These are phyloP conservation scores for Takashimella tepidaria DNA, from an alignment of 1,284 basidiomycete species.

Conservation along the genomic window DNA sequence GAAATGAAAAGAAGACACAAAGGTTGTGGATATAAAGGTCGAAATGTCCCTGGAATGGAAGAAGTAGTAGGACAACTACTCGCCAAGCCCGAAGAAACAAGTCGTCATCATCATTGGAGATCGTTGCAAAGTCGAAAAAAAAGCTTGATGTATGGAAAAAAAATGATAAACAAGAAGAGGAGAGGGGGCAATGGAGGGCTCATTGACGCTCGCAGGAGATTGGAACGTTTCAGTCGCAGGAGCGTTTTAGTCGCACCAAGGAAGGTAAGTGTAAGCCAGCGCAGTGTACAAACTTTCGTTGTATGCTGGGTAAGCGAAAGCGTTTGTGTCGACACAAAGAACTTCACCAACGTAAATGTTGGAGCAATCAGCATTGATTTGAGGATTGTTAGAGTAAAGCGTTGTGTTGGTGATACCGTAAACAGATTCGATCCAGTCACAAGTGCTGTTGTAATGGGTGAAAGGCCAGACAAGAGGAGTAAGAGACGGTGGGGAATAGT, in stretches of 20 bases:
- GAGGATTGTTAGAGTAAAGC: slow-evolving; percentile 47
- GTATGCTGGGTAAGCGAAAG: slow-evolving; percentile 40
- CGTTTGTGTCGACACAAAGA: slow-evolving; percentile 45
- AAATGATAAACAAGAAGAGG: too few species aligned
- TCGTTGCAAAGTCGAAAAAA: not conserved
- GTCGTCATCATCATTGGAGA: not conserved
- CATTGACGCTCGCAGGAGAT: too few species aligned
- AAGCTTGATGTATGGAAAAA: too few species aligned
- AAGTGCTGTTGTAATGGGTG: slow-evolving; percentile 30
- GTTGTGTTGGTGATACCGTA: slow-evolving; percentile 41
- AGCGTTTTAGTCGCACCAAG: slow-evolving; percentile 21
- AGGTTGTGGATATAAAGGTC: not conserved
- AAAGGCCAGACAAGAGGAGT: not conserved
- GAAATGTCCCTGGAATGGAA: not conserved
- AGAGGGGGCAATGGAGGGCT: too few species aligned
- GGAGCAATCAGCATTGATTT: slow-evolving; percentile 44
- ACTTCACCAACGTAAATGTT: slow-evolving; percentile 50
- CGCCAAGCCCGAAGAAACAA: too few species aligned
- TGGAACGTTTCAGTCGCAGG: not conserved
- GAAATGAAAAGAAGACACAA: not conserved
- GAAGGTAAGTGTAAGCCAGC: slow-evolving; percentile 41
- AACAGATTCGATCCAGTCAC: slow-evolving; percentile 34
- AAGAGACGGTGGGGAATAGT: not conserved
- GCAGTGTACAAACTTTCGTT: slow-evolving; percentile 38
- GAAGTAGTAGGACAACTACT: not conserved